Conservation (phyloP, 768 basidiomycete species). For the Lentinula guzmanii region DNA sequence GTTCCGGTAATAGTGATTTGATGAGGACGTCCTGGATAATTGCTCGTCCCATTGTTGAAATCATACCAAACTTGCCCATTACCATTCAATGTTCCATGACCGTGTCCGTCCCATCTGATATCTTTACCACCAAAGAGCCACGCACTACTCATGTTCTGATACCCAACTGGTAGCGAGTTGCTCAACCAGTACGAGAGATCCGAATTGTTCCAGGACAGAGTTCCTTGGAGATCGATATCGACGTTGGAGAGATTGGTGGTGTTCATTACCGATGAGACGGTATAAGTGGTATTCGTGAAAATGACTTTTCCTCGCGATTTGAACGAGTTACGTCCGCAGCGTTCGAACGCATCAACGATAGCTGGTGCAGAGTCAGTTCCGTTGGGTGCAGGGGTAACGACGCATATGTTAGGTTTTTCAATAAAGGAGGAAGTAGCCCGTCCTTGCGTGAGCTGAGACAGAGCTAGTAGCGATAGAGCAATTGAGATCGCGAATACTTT, state of each 20-base stretch:
- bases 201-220: constrained; percentile 23
- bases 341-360: constrained; percentile 16
- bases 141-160: constrained; percentile 30
- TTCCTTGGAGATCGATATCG: constrained; percentile 26
- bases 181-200: constrained; percentile 32
- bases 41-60: neutral
- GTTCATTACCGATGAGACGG: constrained; percentile 24
- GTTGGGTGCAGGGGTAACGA: constrained; percentile 14
- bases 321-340: constrained; percentile 9
- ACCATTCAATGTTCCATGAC: constrained; percentile 31
- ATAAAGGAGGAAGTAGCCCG: neutral
- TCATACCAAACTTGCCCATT: constrained; percentile 34
- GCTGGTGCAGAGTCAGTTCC: constrained; percentile 19
- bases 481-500: neutral
- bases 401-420: constrained; percentile 8
- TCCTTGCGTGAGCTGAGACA: neutral
- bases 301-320: constrained; percentile 14
- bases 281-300: constrained; percentile 26
- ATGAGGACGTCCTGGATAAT: neutral
- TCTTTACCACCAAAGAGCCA: constrained; percentile 30
- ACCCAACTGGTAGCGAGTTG: constrained; percentile 26
- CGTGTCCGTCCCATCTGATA: constrained; percentile 23
- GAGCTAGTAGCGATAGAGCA: neutral
- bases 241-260: constrained; percentile 26
- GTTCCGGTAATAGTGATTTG: constrained; percentile 3